Evolutionary conservation across 2,329 filamentous ascomycete species (phyloP), one percentile per base, ranked within the genome.

Genomic region (Fusarium brevicatenulatum): DNA sequence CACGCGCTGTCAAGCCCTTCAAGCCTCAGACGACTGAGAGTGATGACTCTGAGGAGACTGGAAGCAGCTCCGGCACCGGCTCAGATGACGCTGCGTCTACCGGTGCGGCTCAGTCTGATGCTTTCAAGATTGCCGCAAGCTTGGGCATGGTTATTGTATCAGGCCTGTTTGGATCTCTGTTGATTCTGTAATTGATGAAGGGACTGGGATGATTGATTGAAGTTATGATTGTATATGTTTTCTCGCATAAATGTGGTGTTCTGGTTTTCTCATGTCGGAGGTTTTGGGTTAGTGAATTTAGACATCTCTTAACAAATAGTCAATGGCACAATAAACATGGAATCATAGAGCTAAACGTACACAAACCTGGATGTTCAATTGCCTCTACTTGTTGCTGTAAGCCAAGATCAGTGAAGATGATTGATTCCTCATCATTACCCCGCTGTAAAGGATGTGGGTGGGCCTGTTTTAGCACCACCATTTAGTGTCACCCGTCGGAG

Each of bases 1-100:
- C 68, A 9, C 66, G 52, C 6, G 64, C 32, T 0, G 64, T 75
- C 9, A 74, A 71, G 49, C 70, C 73, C 4, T 75, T 75, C 63
- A 57, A 39, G 13, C 40, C 73, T 15, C 43, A 65, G 13, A 68
- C 61, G 9, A 62, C 44, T 0, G 63, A 42, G 5, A 58, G 44
- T 2, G 44, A 34, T 11, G 71, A 55, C 13, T 34, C 71, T 1
- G 68, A 56, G n/a, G 59, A 70, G 49, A 72, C 70, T 2, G 54
- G 44, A 3, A 64, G 68, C 12, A 15, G 43, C 7, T 46, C 68
- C 2, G 54, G 28, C 23, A n/a, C 58, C 1, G n/a, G 50, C 28
- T 68, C 71, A 3, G 25, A 44, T 4, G 46, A 18, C 9, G 25
- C 60, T 0, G 57, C 56, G 4, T 68, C 65, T 13, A 36, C 53